phyloP scores from a whole-genome alignment of 1,139 yeast species.

The Geotrichum europaeum region DNA sequence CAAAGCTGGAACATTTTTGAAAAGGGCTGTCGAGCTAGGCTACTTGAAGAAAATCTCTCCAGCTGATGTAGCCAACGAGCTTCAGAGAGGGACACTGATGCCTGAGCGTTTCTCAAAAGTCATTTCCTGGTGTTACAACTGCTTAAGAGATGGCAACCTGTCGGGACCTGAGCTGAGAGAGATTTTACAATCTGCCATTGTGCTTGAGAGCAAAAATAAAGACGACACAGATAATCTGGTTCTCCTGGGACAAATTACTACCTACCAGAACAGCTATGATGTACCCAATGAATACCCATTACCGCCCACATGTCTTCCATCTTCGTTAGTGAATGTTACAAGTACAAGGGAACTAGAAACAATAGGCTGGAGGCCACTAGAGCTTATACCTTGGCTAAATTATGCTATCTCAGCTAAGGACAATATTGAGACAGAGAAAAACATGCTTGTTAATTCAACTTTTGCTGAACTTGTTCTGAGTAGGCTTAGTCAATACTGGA shows the following conservation, averaged over 20 bases:
- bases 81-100: slow-evolving; percentile 27
- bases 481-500: slow-evolving; percentile 30
- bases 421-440: slow-evolving; percentile 20
- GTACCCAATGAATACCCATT: slow-evolving; percentile 30
- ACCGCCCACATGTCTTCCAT: slow-evolving; percentile 29
- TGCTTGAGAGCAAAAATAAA: slow-evolving; percentile 20
- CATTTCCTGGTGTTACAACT: slow-evolving; percentile 24
- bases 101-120: slow-evolving; percentile 21
- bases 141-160: slow-evolving; percentile 16
- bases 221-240: slow-evolving; percentile 13
- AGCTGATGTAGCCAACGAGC: slow-evolving; percentile 29
- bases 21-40: slow-evolving; percentile 26
- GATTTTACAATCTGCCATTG: slow-evolving; percentile 21
- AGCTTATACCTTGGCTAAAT: slow-evolving; percentile 29
- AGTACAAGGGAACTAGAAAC: slow-evolving; percentile 20
- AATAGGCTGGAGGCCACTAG: slow-evolving; percentile 31
- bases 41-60: slow-evolving; percentile 26
- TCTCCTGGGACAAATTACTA: slow-evolving; percentile 24
- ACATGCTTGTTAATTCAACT: slow-evolving; percentile 24
- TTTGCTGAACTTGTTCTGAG: slow-evolving; percentile 30
- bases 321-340: slow-evolving; percentile 1
- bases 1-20: slow-evolving; percentile 28
- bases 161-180: slow-evolving; percentile 9
- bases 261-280: slow-evolving; percentile 26
- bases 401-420: slow-evolving; percentile 21